These are phyloP conservation scores for Bruguiera sexangula DNA, from an alignment of 345 rosid species.

Conservation along the genomic window DNA sequence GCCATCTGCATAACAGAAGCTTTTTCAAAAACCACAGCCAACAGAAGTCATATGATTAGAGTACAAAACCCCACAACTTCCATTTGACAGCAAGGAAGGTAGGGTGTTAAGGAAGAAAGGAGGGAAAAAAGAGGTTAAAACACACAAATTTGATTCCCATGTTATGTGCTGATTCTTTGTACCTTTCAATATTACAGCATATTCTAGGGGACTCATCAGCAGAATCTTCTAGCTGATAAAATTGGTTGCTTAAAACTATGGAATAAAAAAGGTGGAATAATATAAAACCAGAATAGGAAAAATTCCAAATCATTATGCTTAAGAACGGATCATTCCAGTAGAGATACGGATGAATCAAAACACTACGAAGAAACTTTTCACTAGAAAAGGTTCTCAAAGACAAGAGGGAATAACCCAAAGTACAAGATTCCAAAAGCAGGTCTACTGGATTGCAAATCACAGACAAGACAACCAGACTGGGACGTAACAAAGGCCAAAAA, in stretches of 20 bases:
- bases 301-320: conserved; percentile 28
- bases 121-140: not conserved
- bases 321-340: conserved; percentile 26
- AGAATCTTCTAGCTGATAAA: conserved; percentile 16
- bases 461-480: conserved; percentile 21
- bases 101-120: not conserved
- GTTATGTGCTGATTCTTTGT: not conserved
- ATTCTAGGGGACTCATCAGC: conserved; percentile 2
- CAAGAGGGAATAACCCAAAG: conserved; percentile 66
- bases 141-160: not conserved
- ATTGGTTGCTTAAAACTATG: conserved; percentile 13
- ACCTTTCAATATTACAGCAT: not conserved
- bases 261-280: conserved; percentile 16
- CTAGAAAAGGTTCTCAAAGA: conserved; percentile 46
- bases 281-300: conserved; percentile 26
- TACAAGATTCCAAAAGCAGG: conserved; percentile 55
- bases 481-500: conserved; percentile 9
- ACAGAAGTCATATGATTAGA: not conserved
- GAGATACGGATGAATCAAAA: conserved; percentile 35
- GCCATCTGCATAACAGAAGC: too few species aligned
- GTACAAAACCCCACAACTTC: not conserved
- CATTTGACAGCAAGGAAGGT: not conserved
- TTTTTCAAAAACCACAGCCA: too few species aligned
- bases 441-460: conserved; percentile 21
- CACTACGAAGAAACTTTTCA: conserved; percentile 38